phyloP scores from a whole-genome alignment of 1,284 basidiomycete species.

The Prillingera fragicola region DNA sequence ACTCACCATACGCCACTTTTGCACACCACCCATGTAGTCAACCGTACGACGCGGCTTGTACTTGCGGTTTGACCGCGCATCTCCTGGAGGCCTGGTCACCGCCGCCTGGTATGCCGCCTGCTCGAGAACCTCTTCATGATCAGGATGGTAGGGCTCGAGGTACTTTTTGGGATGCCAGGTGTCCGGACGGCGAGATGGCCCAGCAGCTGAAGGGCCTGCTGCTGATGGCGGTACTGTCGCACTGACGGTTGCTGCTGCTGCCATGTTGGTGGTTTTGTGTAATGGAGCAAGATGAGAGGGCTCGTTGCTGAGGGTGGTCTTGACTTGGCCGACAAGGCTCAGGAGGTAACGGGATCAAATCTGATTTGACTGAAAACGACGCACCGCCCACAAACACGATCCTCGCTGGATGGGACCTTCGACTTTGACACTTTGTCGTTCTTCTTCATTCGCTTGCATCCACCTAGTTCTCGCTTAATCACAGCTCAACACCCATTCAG shows the following conservation, averaged over 20 bases:
- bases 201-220: slow-evolving; percentile 19
- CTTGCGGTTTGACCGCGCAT: slow-evolving; percentile 67
- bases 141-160: slow-evolving; percentile 57
- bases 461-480: too few species aligned
- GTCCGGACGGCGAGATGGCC: slow-evolving; percentile 31
- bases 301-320: not conserved
- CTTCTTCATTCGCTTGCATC: too few species aligned
- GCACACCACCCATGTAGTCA: slow-evolving; percentile 83
- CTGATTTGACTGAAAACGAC: not conserved
- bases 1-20: slow-evolving; percentile 73
- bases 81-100: slow-evolving; percentile 47
- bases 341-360: slow-evolving; percentile 2
- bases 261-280: not conserved
- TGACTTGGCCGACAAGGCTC: too few species aligned
- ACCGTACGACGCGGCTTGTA: slow-evolving; percentile 88
- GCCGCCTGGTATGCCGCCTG: slow-evolving; percentile 70
- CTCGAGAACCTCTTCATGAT: slow-evolving; percentile 66
- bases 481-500: too few species aligned
- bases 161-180: slow-evolving; percentile 52
- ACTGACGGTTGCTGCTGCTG: not conserved
- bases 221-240: slow-evolving; percentile 8
- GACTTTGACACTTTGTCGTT: too few species aligned
- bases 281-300: not conserved
- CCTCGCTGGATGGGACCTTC: too few species aligned
- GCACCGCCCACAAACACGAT: too few species aligned